Evolutionary conservation across 129 eudicot genomes (phyloP), one percentile per base, ranked within the genome.

Genomic region (Rutidosis leptorrhynchoides): DNA sequence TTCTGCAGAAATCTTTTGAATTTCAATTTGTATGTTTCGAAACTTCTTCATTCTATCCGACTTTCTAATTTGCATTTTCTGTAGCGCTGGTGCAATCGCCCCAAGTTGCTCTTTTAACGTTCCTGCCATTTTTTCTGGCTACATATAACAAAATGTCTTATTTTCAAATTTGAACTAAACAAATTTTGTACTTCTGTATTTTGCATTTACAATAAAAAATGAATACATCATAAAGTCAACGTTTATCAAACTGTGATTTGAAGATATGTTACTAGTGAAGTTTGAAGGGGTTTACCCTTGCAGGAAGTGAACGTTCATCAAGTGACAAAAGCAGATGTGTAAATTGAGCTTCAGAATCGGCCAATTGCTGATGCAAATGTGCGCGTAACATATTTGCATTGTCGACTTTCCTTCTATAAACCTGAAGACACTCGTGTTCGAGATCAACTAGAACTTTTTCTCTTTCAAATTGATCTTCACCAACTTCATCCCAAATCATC

Each of bases 401-500:
- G 82, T 92, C 96, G 9, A 92, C 98, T 78, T 92, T 88, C 69
- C 87, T 85, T 66, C 96, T 67, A 62, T 92, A 88, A 48, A 92
- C 91, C 32, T 88, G 91, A 45, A 85, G 83, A 75, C 94, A 90
- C 65, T 87, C 92, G 20, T 83, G 92, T 82, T 87, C 96, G 9
- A 87, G 77, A 62, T 85, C 94, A 24, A 85, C 76, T 53, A 85
- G 62, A 33, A 85, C 78, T 48, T 92, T 92, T 69, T 85, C 98
- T 76, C 95, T 74, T 48, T 83, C 89, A 25, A 63, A 69, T 33
- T 82, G 69, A 61, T 88, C 91, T 83, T 85, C 95, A 29, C 98
- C 98, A 40, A 92, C 89, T 83, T 88, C 95, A 72, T 92, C 91
- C 96, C 98, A 92, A 76, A 92, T 92, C 80, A 83, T 83, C 98